Percentiles rank a stretch among this genome's conserved stretches.
Conservation (phyloP, 2,329 filamentous ascomycete genomes). For the Colletotrichum kahawae region DNA sequence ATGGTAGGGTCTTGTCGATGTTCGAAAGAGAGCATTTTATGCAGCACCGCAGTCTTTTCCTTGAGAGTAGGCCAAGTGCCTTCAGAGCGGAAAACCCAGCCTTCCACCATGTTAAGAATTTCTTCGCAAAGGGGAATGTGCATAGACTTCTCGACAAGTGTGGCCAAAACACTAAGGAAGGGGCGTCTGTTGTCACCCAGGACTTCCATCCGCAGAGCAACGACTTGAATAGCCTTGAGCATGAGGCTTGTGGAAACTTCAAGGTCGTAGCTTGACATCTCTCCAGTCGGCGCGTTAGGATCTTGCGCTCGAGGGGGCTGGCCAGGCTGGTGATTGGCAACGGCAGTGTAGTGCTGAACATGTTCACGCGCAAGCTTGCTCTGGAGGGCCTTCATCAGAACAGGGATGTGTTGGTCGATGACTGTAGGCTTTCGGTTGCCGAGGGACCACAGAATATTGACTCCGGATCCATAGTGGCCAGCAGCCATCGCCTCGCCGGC, state of each 20-base stretch:
- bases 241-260: slow-evolving; percentile 91
- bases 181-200: slow-evolving; percentile 90
- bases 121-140: slow-evolving; percentile 88
- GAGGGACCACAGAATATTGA: slow-evolving; percentile 93
- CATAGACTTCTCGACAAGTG: slow-evolving; percentile 92
- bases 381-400: slow-evolving; percentile 92
- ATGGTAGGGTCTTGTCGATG: slow-evolving; percentile 81
- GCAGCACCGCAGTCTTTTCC: slow-evolving; percentile 98
- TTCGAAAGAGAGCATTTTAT: slow-evolving; percentile 98
- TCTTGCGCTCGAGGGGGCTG: slow-evolving; percentile 48
- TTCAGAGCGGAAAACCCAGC: slow-evolving; percentile 94
- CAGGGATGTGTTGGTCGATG: slow-evolving; percentile 86
- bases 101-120: slow-evolving; percentile 91
- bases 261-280: slow-evolving; percentile 77
- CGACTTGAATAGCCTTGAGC: slow-evolving; percentile 93
- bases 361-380: slow-evolving; percentile 93
- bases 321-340: slow-evolving; percentile 56
- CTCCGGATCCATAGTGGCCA: slow-evolving; percentile 81
- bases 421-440: slow-evolving; percentile 83
- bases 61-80: slow-evolving; percentile 97
- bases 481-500: slow-evolving; percentile 87
- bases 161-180: slow-evolving; percentile 93
- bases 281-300: slow-evolving; percentile 56
- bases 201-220: slow-evolving; percentile 89
- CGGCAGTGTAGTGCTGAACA: slow-evolving; percentile 73